A percentile compares a stretch with the other conserved stretches of the same genome.
Conservation (phyloP, 768 basidiomycete genomes). For the Sporobolomyces phaffii region DNA sequence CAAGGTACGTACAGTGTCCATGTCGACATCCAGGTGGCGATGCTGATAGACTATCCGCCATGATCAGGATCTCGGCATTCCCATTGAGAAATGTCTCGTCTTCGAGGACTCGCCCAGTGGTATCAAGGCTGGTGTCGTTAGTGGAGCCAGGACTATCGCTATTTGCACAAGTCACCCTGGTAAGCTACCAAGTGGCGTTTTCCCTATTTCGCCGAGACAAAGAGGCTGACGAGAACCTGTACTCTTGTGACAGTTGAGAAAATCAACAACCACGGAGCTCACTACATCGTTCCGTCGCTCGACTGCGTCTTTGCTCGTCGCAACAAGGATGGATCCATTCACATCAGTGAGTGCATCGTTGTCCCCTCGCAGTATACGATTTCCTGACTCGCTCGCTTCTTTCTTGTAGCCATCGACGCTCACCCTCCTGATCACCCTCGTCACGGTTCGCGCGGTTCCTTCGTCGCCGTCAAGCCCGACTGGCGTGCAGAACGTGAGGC, state of each 20-base stretch:
- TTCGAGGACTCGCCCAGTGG: conserved; percentile 48
- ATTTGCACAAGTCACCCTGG: conserved; percentile 46
- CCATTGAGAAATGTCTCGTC: conserved; percentile 51
- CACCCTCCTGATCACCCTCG: conserved; percentile 37
- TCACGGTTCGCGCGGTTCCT: conserved; percentile 37
- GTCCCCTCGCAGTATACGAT: not conserved
- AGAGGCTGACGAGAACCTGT: not conserved
- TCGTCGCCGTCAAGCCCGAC: conserved; percentile 33
- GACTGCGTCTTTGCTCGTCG: conserved; percentile 33
- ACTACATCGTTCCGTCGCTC: conserved; percentile 33
- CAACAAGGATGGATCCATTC: conserved; percentile 27
- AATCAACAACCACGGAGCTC: conserved; percentile 38
- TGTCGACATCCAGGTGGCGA: too few species aligned
- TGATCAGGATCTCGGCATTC: conserved; percentile 46
- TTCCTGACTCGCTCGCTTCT: not conserved
- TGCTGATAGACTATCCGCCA: too few species aligned
- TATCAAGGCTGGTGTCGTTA: conserved; percentile 47
- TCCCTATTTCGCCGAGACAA: not conserved
- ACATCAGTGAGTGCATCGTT: conserved; percentile 13
- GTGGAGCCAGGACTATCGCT: conserved; percentile 45
- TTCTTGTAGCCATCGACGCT: conserved; percentile 24
- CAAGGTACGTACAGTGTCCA: conserved; percentile 13
- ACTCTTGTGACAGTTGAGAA: conserved; percentile 36
- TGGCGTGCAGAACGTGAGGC: conserved; percentile 7
- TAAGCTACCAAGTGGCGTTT: not conserved